Conservation (phyloP, 768 basidiomycete genomes). For the Trametes cubensis region DNA sequence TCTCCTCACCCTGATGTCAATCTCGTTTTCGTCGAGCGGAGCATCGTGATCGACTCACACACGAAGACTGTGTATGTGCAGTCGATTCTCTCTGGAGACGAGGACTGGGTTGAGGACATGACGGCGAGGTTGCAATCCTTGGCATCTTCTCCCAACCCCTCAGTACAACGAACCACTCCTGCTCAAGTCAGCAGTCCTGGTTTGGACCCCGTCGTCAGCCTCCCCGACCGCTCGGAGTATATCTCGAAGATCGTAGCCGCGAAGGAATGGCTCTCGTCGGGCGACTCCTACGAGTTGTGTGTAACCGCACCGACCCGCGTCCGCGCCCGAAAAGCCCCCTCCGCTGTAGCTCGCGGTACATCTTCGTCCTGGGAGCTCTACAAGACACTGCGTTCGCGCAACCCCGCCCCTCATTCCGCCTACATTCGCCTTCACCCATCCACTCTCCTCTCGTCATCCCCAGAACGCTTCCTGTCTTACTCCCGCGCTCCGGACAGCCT, state of each 20-base stretch:
- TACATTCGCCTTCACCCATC: constrained; percentile 79
- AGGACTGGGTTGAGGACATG: constrained; percentile 60
- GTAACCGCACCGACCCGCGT: constrained; percentile 76
- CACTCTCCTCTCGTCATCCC: constrained; percentile 82
- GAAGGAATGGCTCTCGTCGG: constrained; percentile 74
- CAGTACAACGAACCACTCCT: constrained; percentile 8
- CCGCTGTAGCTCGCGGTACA: constrained; percentile 26
- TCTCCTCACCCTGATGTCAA: constrained; percentile 69
- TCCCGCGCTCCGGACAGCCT: constrained; percentile 62
- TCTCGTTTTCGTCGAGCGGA: constrained; percentile 76
- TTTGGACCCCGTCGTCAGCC: constrained; percentile 38
- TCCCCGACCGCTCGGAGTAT: constrained; percentile 65
- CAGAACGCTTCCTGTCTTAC: constrained; percentile 88
- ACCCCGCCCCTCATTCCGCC: constrained; percentile 89
- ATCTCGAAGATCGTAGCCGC: constrained; percentile 68
- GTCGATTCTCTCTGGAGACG: constrained; percentile 60
- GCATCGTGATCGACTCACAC: constrained; percentile 64
- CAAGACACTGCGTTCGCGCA: constrained; percentile 67
- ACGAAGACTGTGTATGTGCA: constrained; percentile 61
- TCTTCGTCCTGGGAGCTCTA: constrained; percentile 74
- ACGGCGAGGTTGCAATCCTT: constrained; percentile 34
- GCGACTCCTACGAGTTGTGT: constrained; percentile 93
- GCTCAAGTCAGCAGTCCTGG: constrained; percentile 23
- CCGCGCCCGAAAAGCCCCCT: constrained; percentile 41
- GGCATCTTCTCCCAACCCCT: constrained; percentile 9